Percentiles rank a stretch among this genome's conserved stretches.
These are phyloP conservation scores for Tuber magnatum DNA, from an alignment of 495 filamentous ascomycete genomes.

Conservation along the genomic window DNA sequence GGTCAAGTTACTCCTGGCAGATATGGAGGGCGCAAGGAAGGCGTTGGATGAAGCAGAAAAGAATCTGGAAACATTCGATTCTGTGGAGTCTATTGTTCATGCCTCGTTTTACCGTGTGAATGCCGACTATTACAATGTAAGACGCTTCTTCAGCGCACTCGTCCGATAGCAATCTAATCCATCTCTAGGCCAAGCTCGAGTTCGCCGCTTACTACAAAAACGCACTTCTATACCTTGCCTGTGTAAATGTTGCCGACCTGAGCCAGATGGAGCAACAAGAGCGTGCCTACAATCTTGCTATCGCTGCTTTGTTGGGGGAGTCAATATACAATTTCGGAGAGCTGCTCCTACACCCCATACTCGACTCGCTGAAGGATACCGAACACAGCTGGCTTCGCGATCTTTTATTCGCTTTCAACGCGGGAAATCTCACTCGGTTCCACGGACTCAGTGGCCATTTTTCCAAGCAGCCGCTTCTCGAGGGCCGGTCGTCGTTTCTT, in stretches of 20 bases:
- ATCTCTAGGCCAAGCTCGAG: slow-evolving; percentile 62
- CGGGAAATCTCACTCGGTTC: slow-evolving; percentile 82
- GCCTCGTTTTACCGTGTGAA: slow-evolving; percentile 94
- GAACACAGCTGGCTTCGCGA: slow-evolving; percentile 74
- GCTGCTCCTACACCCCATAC: slow-evolving; percentile 92
- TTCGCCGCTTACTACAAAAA: slow-evolving; percentile 95
- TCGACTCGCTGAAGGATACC: slow-evolving; percentile 60
- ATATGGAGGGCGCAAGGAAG: slow-evolving; percentile 68
- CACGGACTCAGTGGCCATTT: slow-evolving; percentile 72
- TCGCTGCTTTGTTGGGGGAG: slow-evolving; percentile 87
- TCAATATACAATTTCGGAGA: slow-evolving; percentile 99
- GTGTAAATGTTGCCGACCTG: slow-evolving; percentile 74
- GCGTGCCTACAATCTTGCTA: slow-evolving; percentile 83
- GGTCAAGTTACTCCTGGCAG: slow-evolving; percentile 69
- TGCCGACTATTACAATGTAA: slow-evolving; percentile 84
- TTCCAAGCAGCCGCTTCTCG: slow-evolving; percentile 66
- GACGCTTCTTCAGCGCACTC: not conserved
- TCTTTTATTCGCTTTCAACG: slow-evolving; percentile 94
- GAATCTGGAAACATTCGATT: slow-evolving; percentile 85
- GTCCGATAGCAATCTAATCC: slow-evolving; percentile 6
- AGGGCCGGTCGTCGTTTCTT: slow-evolving; percentile 70
- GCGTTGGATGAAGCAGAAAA: slow-evolving; percentile 80
- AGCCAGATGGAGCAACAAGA: slow-evolving; percentile 61
- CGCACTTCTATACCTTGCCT: slow-evolving; percentile 95
- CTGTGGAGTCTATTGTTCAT: slow-evolving; percentile 92